These are phyloP conservation scores for Wallacemonas sp. DNA, from an alignment of 208 protist genomes.

Conservation along the genomic window DNA sequence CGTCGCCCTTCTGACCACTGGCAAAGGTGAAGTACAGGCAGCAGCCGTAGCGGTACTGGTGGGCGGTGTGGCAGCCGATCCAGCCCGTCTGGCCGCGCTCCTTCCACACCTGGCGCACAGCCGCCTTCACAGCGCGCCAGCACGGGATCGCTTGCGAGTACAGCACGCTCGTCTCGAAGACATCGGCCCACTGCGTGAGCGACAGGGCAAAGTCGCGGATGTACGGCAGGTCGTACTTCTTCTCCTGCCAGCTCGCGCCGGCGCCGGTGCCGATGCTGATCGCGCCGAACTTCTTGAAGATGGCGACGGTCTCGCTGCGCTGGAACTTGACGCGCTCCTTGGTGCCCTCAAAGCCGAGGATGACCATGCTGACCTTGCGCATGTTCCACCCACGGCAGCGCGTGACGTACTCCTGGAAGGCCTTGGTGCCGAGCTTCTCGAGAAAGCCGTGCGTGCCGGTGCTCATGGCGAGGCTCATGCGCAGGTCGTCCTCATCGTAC, in stretches of 20 bases:
- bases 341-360: constrained; percentile 89
- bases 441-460: constrained; percentile 53
- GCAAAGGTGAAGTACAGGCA: constrained; percentile 94
- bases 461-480: constrained; percentile 88
- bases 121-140: constrained; percentile 92
- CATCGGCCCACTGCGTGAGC: constrained; percentile 87
- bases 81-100: constrained; percentile 80
- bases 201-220: constrained; percentile 89
- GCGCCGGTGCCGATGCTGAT: constrained; percentile 63
- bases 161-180: constrained; percentile 91
- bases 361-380: constrained; percentile 69
- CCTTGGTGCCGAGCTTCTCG: constrained; percentile 54
- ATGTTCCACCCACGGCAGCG: constrained; percentile 75
- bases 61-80: constrained; percentile 92
- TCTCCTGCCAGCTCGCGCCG: constrained; percentile 90
- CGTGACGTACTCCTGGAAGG: constrained; percentile 66
- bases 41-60: constrained; percentile 92
- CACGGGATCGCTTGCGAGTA: constrained; percentile 85
- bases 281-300: constrained; percentile 68
- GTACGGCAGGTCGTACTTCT: constrained; percentile 94
- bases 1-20: constrained; percentile 79
- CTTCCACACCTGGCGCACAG: constrained; percentile 78
- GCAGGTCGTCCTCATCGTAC: constrained; percentile 93
- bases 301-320: constrained; percentile 48
- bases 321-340: constrained; percentile 66